These are phyloP conservation scores for Boletellus ananiceps DNA, from an alignment of 768 basidiomycete species.

Conservation along the genomic window DNA sequence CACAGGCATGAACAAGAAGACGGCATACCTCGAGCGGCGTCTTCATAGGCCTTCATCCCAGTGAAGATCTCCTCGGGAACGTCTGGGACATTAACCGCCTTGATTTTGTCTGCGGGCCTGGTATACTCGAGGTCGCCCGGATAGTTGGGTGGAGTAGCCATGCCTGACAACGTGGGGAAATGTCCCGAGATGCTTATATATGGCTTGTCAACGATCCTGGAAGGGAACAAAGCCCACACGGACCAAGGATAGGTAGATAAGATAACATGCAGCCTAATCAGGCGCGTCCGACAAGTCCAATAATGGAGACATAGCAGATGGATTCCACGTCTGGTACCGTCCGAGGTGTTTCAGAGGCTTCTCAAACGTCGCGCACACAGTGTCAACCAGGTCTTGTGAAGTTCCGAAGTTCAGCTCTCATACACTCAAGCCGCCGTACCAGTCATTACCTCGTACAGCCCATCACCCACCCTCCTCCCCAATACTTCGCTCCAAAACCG, in stretches of 20 bases:
- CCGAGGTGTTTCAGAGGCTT: no score
- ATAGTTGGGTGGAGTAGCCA: constrained; percentile 27
- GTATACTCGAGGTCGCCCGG: constrained; percentile 29
- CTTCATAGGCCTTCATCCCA: constrained; percentile 37
- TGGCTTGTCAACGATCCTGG: not conserved
- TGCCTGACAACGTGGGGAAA: constrained; percentile 6
- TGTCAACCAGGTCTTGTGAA: no score
- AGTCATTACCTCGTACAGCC: constrained; percentile 65
- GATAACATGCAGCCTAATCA: no score
- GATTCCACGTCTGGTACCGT: no score
- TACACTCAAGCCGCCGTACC: constrained; percentile 11
- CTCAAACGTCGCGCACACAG: no score
- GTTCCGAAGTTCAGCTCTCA: no score
- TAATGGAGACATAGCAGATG: no score
- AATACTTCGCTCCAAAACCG: constrained; percentile 77
- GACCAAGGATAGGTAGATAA: not conserved
- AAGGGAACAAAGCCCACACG: constrained; percentile 2
- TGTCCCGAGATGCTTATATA: constrained; percentile 1
- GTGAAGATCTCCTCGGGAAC: constrained; percentile 32
- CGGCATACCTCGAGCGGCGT: constrained; percentile 32
- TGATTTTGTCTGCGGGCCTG: constrained; percentile 36
- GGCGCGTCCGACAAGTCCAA: no score
- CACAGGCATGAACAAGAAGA: not conserved
- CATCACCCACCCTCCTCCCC: constrained; percentile 50
- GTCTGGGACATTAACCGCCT: constrained; percentile 34